A percentile compares a stretch with the other conserved stretches of the same genome.
Evolutionary conservation across 192 early-diverging fungal genomes (phyloP).

Genomic region (Umbelopsis ramanniana): DNA sequence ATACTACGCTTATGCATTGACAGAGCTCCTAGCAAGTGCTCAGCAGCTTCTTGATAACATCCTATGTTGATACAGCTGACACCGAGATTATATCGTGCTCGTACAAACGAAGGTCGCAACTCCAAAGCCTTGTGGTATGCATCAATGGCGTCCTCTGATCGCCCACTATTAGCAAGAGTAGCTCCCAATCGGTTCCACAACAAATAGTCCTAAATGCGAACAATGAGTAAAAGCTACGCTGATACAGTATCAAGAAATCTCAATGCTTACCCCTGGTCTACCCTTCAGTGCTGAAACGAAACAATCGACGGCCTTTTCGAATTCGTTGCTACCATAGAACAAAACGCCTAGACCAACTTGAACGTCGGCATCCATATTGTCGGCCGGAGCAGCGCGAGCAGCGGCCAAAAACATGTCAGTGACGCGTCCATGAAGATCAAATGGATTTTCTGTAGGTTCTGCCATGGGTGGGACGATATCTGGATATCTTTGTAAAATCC

Average conservation of each 20-base stretch:
- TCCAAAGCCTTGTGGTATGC: slow-evolving; percentile 95
- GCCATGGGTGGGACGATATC: slow-evolving; percentile 47
- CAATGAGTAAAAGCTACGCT: not conserved
- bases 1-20: slow-evolving; percentile 45
- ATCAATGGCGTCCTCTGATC: slow-evolving; percentile 81
- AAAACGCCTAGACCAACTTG: slow-evolving; percentile 95
- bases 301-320: slow-evolving; percentile 96
- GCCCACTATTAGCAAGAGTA: slow-evolving; percentile 87
- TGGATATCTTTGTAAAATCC: slow-evolving; percentile 82
- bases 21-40: slow-evolving; percentile 89
- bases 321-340: slow-evolving; percentile 91
- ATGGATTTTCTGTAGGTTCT: slow-evolving; percentile 46
- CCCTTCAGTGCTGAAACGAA: slow-evolving; percentile 88
- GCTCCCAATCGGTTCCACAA: slow-evolving; percentile 98
- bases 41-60: slow-evolving; percentile 89
- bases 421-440: slow-evolving; percentile 65
- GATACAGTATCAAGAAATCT: not conserved
- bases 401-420: slow-evolving; percentile 83
- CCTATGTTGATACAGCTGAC: slow-evolving; percentile 95
- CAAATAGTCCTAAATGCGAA: slow-evolving; percentile 72
- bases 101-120: slow-evolving; percentile 92
- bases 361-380: slow-evolving; percentile 83
- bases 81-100: slow-evolving; percentile 97
- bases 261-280: slow-evolving; percentile 60
- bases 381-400: slow-evolving; percentile 63